Evolutionary conservation across 202 grass and related monocot species (phyloP).

Genomic region (Musa balbisiana): DNA sequence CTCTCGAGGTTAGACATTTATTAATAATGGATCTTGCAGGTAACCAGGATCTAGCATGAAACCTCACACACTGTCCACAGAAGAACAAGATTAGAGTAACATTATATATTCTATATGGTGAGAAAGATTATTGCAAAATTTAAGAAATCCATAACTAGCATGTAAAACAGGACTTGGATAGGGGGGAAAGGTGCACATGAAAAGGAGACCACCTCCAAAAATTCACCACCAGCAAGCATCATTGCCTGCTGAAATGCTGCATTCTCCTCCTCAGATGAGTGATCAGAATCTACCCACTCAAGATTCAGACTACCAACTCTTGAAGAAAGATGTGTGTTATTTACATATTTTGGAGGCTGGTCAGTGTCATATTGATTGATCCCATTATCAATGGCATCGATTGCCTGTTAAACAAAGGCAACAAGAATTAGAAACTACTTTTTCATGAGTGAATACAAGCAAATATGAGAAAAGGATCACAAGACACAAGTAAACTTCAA

Average conservation of each 20-base stretch:
- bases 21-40: slow-evolving; percentile 74
- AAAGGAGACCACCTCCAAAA: slow-evolving; percentile 49
- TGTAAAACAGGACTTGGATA: background rate
- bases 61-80: slow-evolving; percentile 46
- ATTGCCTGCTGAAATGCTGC: slow-evolving; percentile 75
- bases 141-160: background rate
- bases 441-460: background rate
- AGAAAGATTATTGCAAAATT: slow-evolving; percentile 3
- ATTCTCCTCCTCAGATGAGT: slow-evolving; percentile 84
- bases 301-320: slow-evolving; percentile 57
- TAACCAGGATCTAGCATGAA: slow-evolving; percentile 82
- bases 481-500: background rate
- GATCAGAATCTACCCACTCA: slow-evolving; percentile 85
- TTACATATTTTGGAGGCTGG: slow-evolving; percentile 75
- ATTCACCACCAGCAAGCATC: slow-evolving; percentile 63
- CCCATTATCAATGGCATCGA: slow-evolving; percentile 90
- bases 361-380: slow-evolving; percentile 86
- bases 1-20: slow-evolving; percentile 56
- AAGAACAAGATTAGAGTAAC: background rate
- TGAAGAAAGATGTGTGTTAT: slow-evolving; percentile 74
- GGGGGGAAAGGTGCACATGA: background rate
- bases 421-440: background rate
- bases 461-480: background rate
- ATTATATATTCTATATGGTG: background rate
- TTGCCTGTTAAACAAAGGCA: slow-evolving; percentile 43